These are phyloP conservation scores for Entomortierella lignicola DNA, from an alignment of 192 early-diverging fungal genomes.

Conservation along the genomic window DNA sequence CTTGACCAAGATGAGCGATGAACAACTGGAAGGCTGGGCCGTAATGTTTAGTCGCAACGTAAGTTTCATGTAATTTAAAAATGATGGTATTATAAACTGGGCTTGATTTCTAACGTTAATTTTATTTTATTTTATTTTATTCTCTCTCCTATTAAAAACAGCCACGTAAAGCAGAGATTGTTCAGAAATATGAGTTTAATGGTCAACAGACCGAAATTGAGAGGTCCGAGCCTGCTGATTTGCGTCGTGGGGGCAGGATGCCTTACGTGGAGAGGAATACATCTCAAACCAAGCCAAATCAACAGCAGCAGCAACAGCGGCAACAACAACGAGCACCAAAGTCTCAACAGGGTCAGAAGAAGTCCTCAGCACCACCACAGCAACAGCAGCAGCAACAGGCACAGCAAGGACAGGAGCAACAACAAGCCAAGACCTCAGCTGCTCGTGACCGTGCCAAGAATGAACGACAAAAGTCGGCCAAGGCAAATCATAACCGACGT, in stretches of 20 bases:
- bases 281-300: neutral
- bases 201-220: constrained; percentile 36
- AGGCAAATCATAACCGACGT: constrained; percentile 82
- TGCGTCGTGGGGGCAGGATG: constrained; percentile 42
- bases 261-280: constrained; percentile 40
- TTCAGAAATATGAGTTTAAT: constrained; percentile 48
- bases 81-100: too few relatives aligned
- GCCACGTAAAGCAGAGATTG: constrained; percentile 33
- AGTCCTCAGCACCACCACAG: neutral
- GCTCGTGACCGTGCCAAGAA: constrained; percentile 55
- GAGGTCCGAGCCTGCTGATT: constrained; percentile 10
- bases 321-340: constrained; percentile 15
- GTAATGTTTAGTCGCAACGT: constrained; percentile 89
- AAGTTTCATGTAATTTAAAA: too few relatives aligned
- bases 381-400: neutral
- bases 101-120: neutral
- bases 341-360: constrained; percentile 2
- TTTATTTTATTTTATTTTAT: constrained; percentile 6
- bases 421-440: neutral
- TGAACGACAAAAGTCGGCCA: constrained; percentile 72
- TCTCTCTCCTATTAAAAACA: constrained; percentile 1
- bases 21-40: constrained; percentile 95
- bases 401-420: neutral
- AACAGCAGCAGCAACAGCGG: constrained; percentile 26
- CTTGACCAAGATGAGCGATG: constrained; percentile 82